Percentiles rank a stretch among this genome's conserved stretches.
Evolutionary conservation across 176 grass and related monocot species (phyloP).

Genomic region (Eragrostis nindensis): DNA sequence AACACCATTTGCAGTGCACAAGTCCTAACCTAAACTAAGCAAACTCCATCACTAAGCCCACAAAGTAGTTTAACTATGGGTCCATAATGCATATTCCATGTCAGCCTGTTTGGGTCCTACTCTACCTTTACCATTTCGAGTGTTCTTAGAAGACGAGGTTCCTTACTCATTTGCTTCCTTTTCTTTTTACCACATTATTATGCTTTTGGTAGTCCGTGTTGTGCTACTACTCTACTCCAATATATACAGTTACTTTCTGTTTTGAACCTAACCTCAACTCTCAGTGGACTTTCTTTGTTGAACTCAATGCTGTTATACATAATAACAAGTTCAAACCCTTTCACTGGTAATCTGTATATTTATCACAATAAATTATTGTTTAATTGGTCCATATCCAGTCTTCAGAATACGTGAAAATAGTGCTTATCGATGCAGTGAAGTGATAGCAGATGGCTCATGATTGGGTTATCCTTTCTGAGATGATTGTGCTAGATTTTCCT

Average conservation of each 20-base stretch:
- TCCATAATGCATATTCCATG: constrained; percentile 1
- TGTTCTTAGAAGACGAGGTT: background rate
- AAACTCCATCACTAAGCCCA: background rate
- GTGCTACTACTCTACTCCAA: background rate
- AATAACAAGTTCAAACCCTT: background rate
- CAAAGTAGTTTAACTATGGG: background rate
- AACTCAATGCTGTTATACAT: background rate
- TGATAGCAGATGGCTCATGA: background rate
- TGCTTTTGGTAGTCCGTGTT: background rate
- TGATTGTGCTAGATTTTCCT: background rate
- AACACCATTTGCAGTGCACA: background rate
- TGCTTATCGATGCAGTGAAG: background rate
- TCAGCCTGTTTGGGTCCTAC: background rate
- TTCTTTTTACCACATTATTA: background rate
- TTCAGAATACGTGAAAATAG: background rate
- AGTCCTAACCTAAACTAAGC: background rate
- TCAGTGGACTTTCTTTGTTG: background rate
- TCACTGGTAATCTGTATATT: background rate
- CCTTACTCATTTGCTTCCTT: background rate
- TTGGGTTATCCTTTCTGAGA: background rate
- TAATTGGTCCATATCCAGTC: background rate
- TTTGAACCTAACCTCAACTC: background rate
- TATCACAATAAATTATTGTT: background rate
- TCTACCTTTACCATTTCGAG: background rate
- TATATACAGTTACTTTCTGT: background rate